A percentile compares a stretch with the other conserved stretches of the same genome.
Evolutionary conservation across 1,139 yeast species (phyloP).

Genomic region (Kodamaea anthophila): DNA sequence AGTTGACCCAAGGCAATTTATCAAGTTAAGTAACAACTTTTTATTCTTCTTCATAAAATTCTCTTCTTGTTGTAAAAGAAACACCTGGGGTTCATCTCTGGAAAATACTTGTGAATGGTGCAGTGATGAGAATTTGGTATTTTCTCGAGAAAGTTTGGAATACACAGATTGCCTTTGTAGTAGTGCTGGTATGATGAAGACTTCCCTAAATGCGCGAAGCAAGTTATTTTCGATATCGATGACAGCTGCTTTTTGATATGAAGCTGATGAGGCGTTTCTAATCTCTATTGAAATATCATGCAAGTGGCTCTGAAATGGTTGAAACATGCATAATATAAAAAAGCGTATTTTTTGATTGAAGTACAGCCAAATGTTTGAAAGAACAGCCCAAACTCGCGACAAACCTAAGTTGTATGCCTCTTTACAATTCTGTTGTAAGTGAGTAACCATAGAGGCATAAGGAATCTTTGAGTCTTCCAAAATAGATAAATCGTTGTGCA

Average conservation of each 20-base stretch:
- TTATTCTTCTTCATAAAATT: slow-evolving; percentile 9
- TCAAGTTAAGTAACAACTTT: slow-evolving; percentile 11
- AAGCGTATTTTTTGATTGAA: slow-evolving; percentile 29
- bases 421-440: slow-evolving; percentile 3
- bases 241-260: slow-evolving; percentile 7
- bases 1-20: slow-evolving; percentile 21
- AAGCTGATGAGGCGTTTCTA: slow-evolving; percentile 4
- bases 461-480: slow-evolving; percentile 4
- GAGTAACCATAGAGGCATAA: neutral
- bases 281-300: slow-evolving; percentile 14
- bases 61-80: slow-evolving; percentile 6
- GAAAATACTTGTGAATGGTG: no score
- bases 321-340: slow-evolving; percentile 24
- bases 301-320: slow-evolving; percentile 22
- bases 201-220: slow-evolving; percentile 27
- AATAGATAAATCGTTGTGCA: slow-evolving; percentile 4
- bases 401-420: slow-evolving; percentile 3
- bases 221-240: slow-evolving; percentile 27
- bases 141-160: neutral
- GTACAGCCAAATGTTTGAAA: slow-evolving; percentile 22
- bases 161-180: slow-evolving; percentile 12
- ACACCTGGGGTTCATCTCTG: slow-evolving; percentile 1
- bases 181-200: slow-evolving; percentile 26
- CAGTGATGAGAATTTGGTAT: neutral
- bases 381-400: slow-evolving; percentile 8